phyloP scores from a whole-genome alignment of 768 basidiomycete species.

The Dendrothele bispora region DNA sequence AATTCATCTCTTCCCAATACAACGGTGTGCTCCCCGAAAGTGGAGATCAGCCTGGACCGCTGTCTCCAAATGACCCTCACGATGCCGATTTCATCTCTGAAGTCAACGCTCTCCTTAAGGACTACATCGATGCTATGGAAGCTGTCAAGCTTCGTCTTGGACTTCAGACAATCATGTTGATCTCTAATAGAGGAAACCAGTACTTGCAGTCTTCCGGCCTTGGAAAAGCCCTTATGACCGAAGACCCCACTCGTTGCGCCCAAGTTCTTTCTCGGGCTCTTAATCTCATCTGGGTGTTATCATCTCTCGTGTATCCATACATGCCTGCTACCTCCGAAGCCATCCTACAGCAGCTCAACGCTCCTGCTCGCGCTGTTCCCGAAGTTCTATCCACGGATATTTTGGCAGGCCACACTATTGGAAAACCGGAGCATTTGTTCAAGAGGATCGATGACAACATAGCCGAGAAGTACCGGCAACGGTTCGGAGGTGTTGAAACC shows the following conservation, averaged over 20 bases:
- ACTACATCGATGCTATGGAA: slow-evolving; percentile 89
- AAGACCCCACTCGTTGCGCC: slow-evolving; percentile 82
- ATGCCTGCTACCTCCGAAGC: slow-evolving; percentile 88
- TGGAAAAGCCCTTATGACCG: slow-evolving; percentile 83
- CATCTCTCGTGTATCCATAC: slow-evolving; percentile 88
- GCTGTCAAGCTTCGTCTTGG: slow-evolving; percentile 86
- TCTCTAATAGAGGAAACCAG: slow-evolving; percentile 87
- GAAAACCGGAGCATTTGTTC: slow-evolving; percentile 88
- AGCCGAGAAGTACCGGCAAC: slow-evolving; percentile 77
- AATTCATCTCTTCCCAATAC: slow-evolving; percentile 89
- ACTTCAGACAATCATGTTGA: slow-evolving; percentile 83
- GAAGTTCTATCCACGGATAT: slow-evolving; percentile 76
- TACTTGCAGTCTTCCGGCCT: slow-evolving; percentile 94
- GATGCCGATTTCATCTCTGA: slow-evolving; percentile 79
- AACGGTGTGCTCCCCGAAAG: slow-evolving; percentile 79
- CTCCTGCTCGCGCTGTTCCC: slow-evolving; percentile 81
- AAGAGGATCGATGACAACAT: slow-evolving; percentile 90
- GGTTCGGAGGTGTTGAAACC: slow-evolving; percentile 70
- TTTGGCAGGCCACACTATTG: slow-evolving; percentile 81
- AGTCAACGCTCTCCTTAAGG: slow-evolving; percentile 74
- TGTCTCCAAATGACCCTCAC: slow-evolving; percentile 62
- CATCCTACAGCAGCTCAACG: slow-evolving; percentile 86
- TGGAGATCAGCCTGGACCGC: slow-evolving; percentile 64
- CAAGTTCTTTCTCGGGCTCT: slow-evolving; percentile 87
- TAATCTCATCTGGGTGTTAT: slow-evolving; percentile 91